A percentile compares a stretch with the other conserved stretches of the same genome.
phyloP scores from a whole-genome alignment of 2,329 filamentous ascomycete species.

The Xylaria sp. region DNA sequence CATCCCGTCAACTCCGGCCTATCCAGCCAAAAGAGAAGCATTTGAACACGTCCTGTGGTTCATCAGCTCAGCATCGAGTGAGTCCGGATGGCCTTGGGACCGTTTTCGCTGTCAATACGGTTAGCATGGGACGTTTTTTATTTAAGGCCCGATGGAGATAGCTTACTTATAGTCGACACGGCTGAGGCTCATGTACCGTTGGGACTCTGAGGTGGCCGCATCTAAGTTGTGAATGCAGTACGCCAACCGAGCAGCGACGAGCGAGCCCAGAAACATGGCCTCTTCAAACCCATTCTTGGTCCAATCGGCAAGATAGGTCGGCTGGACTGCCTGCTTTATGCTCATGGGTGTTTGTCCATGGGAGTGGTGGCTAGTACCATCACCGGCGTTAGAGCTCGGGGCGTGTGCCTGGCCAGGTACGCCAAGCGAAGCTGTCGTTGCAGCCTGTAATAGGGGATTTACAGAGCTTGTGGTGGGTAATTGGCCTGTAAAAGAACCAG shows the following conservation, averaged over 20 bases:
- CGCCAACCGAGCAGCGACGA: constrained; percentile 77
- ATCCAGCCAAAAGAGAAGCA: constrained; percentile 23
- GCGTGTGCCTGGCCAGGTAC: constrained; percentile 57
- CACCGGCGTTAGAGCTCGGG: constrained; percentile 55
- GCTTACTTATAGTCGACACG: constrained; percentile 71
- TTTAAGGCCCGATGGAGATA: background rate
- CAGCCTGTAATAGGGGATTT: constrained; percentile 91
- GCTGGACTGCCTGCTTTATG: constrained; percentile 81
- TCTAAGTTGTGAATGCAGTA: constrained; percentile 71
- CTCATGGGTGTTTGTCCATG: constrained; percentile 81
- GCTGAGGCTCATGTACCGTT: constrained; percentile 66
- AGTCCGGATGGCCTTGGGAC: constrained; percentile 38
- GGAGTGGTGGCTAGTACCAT: constrained; percentile 61
- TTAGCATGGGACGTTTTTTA: constrained; percentile 13
- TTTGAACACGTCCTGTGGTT: background rate
- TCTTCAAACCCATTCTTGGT: constrained; percentile 84
- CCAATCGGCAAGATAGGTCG: constrained; percentile 92
- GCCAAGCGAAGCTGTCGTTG: constrained; percentile 76
- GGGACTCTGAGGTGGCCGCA: constrained; percentile 61
- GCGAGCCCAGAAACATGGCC: constrained; percentile 85
- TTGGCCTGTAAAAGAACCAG: constrained; percentile 68
- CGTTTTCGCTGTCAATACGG: constrained; percentile 32
- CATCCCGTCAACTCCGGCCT: constrained; percentile 32
- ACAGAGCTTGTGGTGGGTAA: constrained; percentile 66
- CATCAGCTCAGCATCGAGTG: constrained; percentile 37